These are phyloP conservation scores for Tricholoma sp. DNA, from an alignment of 768 basidiomycete genomes.

Conservation along the genomic window DNA sequence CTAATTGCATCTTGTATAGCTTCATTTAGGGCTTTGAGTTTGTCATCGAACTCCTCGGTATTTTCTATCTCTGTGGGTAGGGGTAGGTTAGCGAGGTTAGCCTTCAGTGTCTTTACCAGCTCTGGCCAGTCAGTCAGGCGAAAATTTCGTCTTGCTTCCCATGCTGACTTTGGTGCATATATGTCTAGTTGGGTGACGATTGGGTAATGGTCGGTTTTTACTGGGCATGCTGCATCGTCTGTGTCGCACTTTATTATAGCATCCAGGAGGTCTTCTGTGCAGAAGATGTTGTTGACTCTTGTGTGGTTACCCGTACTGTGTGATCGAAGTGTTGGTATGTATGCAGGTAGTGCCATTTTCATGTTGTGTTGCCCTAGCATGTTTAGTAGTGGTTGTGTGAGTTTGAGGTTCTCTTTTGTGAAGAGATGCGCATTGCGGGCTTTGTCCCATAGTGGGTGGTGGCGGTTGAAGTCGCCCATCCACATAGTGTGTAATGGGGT, in stretches of 20 bases:
- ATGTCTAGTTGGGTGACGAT: neutral
- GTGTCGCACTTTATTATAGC: conserved; percentile 15
- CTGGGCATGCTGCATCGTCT: neutral
- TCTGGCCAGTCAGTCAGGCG: neutral
- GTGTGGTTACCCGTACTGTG: conserved; percentile 19
- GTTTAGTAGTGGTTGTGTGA: neutral
- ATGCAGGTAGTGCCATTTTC: conserved; percentile 20
- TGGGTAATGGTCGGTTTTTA: neutral
- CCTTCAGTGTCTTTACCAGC: neutral
- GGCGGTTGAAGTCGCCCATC: too few relatives aligned
- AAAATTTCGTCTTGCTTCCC: neutral
- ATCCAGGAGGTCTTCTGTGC: conserved; percentile 9
- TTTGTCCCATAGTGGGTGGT: too few relatives aligned
- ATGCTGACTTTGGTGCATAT: neutral
- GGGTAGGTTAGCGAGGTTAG: neutral
- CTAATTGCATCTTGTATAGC: neutral
- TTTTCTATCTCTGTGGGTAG: neutral
- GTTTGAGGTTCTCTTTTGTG: neutral
- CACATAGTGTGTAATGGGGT: too few relatives aligned
- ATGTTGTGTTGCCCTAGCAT: conserved; percentile 4
- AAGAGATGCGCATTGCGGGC: too few relatives aligned
- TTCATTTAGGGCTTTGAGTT: neutral
- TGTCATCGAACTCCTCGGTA: neutral
- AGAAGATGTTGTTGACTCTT: conserved; percentile 26
- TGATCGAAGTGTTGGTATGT: conserved; percentile 19